A percentile compares a stretch with the other conserved stretches of the same genome.
phyloP scores from a whole-genome alignment of 495 filamentous ascomycete genomes.

The Parmelia sp. region DNA sequence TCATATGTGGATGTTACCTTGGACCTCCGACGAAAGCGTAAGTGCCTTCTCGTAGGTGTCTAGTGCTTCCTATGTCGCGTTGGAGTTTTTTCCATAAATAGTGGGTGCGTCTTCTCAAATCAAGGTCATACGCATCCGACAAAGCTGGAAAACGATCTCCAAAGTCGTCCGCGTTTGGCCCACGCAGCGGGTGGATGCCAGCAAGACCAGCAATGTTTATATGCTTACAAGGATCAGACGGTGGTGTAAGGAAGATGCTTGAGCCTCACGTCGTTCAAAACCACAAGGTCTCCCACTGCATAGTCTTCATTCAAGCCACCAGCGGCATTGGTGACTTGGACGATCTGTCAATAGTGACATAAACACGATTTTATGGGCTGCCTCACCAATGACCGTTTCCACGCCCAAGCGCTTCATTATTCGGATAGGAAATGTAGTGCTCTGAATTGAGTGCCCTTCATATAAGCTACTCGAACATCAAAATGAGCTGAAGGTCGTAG shows the following conservation, averaged over 20 bases:
- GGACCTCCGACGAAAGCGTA: slow-evolving; percentile 72
- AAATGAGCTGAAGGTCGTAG: not conserved
- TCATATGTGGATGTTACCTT: slow-evolving; percentile 39
- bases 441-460: slow-evolving; percentile 65
- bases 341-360: slow-evolving; percentile 12
- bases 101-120: slow-evolving; percentile 56
- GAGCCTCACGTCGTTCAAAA: slow-evolving; percentile 59
- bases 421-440: slow-evolving; percentile 62
- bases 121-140: slow-evolving; percentile 71
- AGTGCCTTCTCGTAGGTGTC: slow-evolving; percentile 62
- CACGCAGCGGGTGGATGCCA: slow-evolving; percentile 64
- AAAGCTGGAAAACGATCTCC: slow-evolving; percentile 66
- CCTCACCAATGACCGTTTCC: slow-evolving; percentile 52
- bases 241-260: not conserved
- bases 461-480: slow-evolving; percentile 53
- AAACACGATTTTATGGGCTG: not conserved
- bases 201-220: slow-evolving; percentile 68
- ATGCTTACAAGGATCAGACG: slow-evolving; percentile 46
- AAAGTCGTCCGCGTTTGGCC: slow-evolving; percentile 61
- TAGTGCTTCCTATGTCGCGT: slow-evolving; percentile 32
- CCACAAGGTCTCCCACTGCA: slow-evolving; percentile 63
- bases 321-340: slow-evolving; percentile 66
- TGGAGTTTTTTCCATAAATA: slow-evolving; percentile 51
- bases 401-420: slow-evolving; percentile 65
- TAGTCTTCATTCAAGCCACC: slow-evolving; percentile 66